Percentiles rank a stretch among this genome's conserved stretches.
These are phyloP conservation scores for Cucumis hystrix DNA, from an alignment of 306 rosid species.

Conservation along the genomic window DNA sequence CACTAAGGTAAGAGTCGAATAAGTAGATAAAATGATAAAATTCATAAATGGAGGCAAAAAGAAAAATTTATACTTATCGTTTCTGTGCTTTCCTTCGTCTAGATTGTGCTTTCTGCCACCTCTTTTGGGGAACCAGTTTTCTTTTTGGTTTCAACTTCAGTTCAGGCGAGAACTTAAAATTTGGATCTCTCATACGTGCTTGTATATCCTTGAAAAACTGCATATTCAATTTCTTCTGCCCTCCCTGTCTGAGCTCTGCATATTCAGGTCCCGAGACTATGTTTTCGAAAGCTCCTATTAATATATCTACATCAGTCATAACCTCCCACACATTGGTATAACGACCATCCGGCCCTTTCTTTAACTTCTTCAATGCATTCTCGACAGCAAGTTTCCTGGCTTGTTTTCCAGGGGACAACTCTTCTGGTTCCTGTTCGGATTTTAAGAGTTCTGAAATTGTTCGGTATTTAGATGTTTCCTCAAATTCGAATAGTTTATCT, in stretches of 20 bases:
- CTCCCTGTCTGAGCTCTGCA: constrained; percentile 67
- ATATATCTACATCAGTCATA: constrained; percentile 70
- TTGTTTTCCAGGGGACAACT: constrained; percentile 76
- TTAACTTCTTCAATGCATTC: constrained; percentile 68
- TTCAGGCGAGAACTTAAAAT: constrained; percentile 67
- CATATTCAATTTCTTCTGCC: constrained; percentile 52
- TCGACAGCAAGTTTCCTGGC: constrained; percentile 77
- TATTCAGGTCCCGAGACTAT: constrained; percentile 79
- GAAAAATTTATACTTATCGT: constrained; percentile 11
- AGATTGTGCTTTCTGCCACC: constrained; percentile 69
- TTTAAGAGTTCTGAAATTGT: constrained; percentile 58
- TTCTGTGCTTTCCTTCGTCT: constrained; percentile 67
- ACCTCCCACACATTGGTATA: constrained; percentile 72
- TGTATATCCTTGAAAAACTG: constrained; percentile 81
- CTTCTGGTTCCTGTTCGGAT: constrained; percentile 67
- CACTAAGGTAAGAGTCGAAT: neutral
- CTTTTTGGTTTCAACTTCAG: constrained; percentile 67
- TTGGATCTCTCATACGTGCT: constrained; percentile 71
- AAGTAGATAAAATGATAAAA: neutral
- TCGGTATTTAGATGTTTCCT: constrained; percentile 63
- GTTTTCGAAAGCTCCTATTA: constrained; percentile 76
- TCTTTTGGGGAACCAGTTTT: constrained; percentile 58
- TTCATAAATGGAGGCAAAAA: neutral
- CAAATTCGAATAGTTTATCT: constrained; percentile 72
- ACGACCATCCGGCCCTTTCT: constrained; percentile 81